A percentile compares a stretch with the other conserved stretches of the same genome.
Evolutionary conservation across 2,329 filamentous ascomycete genomes (phyloP).

Genomic region (Fusarium nygamai): DNA sequence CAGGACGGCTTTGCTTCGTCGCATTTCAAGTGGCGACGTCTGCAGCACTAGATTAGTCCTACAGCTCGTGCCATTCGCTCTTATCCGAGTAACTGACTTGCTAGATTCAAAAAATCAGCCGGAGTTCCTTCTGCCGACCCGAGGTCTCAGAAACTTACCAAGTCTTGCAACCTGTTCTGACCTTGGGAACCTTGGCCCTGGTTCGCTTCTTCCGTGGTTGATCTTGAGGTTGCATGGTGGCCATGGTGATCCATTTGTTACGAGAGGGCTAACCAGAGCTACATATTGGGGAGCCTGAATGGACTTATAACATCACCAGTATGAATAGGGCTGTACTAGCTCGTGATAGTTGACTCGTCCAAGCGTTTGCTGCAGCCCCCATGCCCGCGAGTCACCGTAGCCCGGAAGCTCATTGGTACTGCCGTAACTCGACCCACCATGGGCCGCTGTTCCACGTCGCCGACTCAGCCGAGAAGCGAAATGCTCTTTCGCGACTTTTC

Average conservation of each 20-base stretch:
- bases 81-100: slow-evolving; percentile 4
- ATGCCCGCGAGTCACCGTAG: not conserved
- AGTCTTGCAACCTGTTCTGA: slow-evolving; percentile 28
- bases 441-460: not conserved
- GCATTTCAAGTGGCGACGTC: slow-evolving; percentile 33
- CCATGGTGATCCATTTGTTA: slow-evolving; percentile 1
- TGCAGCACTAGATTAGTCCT: not conserved
- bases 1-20: slow-evolving; percentile 24
- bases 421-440: not conserved
- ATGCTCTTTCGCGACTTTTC: not conserved
- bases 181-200: slow-evolving; percentile 15
- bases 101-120: not conserved
- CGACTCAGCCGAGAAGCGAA: not conserved
- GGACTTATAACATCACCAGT: not conserved
- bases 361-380: not conserved
- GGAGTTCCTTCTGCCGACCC: no score
- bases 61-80: not conserved
- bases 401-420: not conserved
- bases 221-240: not conserved
- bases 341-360: not conserved
- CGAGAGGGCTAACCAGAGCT: not conserved
- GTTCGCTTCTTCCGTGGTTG: slow-evolving; percentile 20
- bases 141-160: slow-evolving; percentile 10
- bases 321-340: not conserved
- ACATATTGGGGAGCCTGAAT: not conserved